phyloP scores from a whole-genome alignment of 1,284 basidiomycete species.

The Serendipita sp. region DNA sequence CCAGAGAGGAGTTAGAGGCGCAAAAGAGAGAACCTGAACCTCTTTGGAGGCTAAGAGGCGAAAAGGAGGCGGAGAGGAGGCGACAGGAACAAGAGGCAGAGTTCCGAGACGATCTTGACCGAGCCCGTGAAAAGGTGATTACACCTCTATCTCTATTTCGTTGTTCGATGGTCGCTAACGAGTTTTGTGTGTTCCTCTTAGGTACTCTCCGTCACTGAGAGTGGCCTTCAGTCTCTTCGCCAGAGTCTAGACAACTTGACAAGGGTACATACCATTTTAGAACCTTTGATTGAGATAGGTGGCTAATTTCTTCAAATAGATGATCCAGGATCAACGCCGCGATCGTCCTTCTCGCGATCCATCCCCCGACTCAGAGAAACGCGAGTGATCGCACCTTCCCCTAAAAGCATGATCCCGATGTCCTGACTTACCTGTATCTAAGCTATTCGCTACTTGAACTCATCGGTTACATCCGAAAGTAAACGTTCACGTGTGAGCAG shows the following conservation, averaged over 20 bases:
- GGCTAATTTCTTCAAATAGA: neutral
- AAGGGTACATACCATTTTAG: neutral
- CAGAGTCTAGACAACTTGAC: neutral
- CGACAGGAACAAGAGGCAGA: neutral
- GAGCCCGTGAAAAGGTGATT: slow-evolving; percentile 1
- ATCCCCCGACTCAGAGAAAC: neutral
- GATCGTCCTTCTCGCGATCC: neutral
- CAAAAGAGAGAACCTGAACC: neutral
- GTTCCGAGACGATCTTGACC: neutral
- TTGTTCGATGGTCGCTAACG: neutral
- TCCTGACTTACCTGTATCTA: neutral
- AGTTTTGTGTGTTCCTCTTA: neutral
- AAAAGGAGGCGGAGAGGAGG: neutral
- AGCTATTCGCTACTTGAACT: neutral
- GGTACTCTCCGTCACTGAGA: neutral
- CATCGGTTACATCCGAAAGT: too few relatives aligned
- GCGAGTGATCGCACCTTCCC: neutral
- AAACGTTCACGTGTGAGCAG: too few relatives aligned
- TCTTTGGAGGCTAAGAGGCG: neutral
- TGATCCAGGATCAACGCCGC: slow-evolving; percentile 1
- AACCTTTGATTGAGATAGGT: neutral
- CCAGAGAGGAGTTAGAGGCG: neutral
- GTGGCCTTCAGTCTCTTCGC: neutral
- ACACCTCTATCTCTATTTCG: too few relatives aligned
- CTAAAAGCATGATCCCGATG: too few relatives aligned